Evolutionary conservation across 345 rosid species (phyloP).

Genomic region (Erysimum cheiranthoides): DNA sequence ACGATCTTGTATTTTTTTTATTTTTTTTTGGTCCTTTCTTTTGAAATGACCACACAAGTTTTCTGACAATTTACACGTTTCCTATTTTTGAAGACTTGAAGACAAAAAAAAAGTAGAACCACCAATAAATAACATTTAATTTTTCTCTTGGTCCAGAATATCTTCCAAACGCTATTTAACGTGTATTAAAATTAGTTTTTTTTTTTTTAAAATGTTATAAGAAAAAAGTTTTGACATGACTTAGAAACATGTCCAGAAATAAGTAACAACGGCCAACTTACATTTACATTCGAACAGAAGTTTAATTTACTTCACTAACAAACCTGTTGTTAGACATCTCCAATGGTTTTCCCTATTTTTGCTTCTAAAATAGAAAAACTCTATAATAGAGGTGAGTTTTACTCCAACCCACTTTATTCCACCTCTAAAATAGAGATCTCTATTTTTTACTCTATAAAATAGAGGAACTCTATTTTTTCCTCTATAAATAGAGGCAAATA

Average conservation of each 20-base stretch:
- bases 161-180: not conserved
- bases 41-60: slow-evolving; percentile 36
- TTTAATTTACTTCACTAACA: not conserved
- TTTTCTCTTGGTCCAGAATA: not conserved
- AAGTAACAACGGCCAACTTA: too few species aligned
- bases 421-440: too few species aligned
- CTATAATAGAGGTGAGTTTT: too few species aligned
- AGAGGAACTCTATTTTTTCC: too few species aligned
- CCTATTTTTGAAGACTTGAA: not conserved
- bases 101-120: slow-evolving; percentile 2
- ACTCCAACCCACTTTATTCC: too few species aligned
- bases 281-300: not conserved
- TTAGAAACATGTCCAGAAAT: not conserved
- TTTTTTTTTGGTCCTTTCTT: slow-evolving; percentile 10
- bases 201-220: too few species aligned
- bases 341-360: too few species aligned
- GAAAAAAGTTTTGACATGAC: too few species aligned
- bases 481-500: too few species aligned
- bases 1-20: not conserved
- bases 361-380: too few species aligned
- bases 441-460: too few species aligned
- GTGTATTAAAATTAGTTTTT: not conserved
- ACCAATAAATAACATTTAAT: not conserved
- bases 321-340: too few species aligned
- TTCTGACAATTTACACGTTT: slow-evolving; percentile 11